Base-by-base conservation (phyloP, 352 stramenopile genomes). In the Phytophthora capsici region DNA sequence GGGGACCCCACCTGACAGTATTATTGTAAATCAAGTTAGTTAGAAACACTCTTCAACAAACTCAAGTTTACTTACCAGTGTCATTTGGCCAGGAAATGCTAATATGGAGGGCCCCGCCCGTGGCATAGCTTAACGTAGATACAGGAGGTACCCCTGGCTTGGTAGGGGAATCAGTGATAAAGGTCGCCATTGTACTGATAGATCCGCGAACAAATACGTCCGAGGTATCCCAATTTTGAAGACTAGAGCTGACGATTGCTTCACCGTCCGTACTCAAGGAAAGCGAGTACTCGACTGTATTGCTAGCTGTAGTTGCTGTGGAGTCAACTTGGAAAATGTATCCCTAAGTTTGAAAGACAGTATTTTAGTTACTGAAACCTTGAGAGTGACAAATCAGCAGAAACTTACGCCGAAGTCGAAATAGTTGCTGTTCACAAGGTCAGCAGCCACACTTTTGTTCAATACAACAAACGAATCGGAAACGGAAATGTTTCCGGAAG, bases 321-420 rank as follows among this genome's bases (percentile, higher is more conserved):
- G 12, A 4, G 32, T 90, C 70, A 4, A 83, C 52, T 69, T 81
- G 63, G 25, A 91, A 91, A 1, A 88, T 54, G 45, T 82, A 88
- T 17, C 23, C 66, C 82, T 81, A 16, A 4, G 40, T 36, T 14
- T 46, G 4, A 47, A 49, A 32, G 5, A 25, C 7, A 41, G 34
- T 9, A 61, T 0, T 34, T 34, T 34, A 34, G 28, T 34, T 13
- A 34, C 8, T 3, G 28, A 34, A 34, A 34, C 3, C 8, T 34
- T 34, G 28, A 19, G 48, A 46, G 3, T 25, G 3, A 10, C 20
- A 53, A 34, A 52, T 14, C 22, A 60, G 4, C 8, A 34, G 8
- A 34, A 13, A 57, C 76, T 51, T 72, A 90, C 81, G 4, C 46
- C 71, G 58, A 85, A 86, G 3, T 90, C 82, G 28, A 90, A 89